Conservation (phyloP, 2,329 filamentous ascomycete genomes). For the Decorospora gaudefroyi region DNA sequence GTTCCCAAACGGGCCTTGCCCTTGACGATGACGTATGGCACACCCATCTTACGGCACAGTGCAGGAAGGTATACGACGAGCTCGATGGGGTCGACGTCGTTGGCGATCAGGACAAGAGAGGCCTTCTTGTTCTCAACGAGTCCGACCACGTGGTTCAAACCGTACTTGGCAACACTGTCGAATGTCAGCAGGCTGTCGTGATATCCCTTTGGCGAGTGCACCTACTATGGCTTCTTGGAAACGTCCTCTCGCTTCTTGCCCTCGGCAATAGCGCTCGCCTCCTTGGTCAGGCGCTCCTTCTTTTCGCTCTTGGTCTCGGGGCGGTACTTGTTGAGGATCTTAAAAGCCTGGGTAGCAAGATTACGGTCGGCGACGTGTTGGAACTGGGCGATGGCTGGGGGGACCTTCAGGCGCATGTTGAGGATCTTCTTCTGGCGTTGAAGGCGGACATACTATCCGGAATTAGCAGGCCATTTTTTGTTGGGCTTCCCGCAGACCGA, state of each 20-base stretch:
- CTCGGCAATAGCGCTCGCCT: constrained; percentile 96
- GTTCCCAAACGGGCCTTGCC: constrained; percentile 99
- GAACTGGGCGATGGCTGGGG: constrained; percentile 96
- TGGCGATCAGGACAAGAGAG: constrained; percentile 94
- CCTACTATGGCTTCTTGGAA: constrained; percentile 99
- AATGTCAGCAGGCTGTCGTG: too few species aligned
- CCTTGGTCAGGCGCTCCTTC: constrained; percentile 98
- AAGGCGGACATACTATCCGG: constrained; percentile 77
- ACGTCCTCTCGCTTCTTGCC: constrained; percentile 99
- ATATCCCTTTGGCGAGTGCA: too few species aligned
- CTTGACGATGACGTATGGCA: constrained; percentile 97
- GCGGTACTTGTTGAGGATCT: constrained; percentile 99
- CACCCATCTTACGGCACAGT: constrained; percentile 99
- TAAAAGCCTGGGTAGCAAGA: constrained; percentile 91
- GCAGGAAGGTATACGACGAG: constrained; percentile 98
- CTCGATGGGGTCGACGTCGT: constrained; percentile 99
- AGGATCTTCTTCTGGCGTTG: constrained; percentile 96
- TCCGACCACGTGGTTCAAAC: constrained; percentile 88
- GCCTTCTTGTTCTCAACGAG: constrained; percentile 91
- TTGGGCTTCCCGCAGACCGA: too few species aligned
- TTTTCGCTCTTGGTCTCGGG: constrained; percentile 99
- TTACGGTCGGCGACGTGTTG: constrained; percentile 75
- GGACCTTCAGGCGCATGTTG: constrained; percentile 97
- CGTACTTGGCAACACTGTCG: constrained; percentile 98
- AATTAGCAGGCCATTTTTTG: not conserved